Evolutionary conservation across 2,329 filamentous ascomycete genomes (phyloP), one percentile per base, ranked within the genome.

Genomic region (Cladobotryum protrusum): DNA sequence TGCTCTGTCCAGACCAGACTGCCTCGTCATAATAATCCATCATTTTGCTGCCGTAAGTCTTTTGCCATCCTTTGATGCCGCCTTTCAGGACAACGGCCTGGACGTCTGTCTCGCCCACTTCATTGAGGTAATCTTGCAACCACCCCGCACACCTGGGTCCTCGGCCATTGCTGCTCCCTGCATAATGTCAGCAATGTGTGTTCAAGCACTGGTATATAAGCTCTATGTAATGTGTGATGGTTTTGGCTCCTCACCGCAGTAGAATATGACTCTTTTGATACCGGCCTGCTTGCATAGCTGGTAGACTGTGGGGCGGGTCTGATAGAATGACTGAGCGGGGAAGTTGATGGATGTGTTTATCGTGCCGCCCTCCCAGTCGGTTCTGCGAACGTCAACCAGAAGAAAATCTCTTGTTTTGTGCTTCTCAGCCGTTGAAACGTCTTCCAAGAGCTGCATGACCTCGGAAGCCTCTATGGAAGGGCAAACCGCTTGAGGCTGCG

Each of bases 321-420:
- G 73, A 47, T 77, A 78, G 36, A 81, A 70, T 12, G 70, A 74
- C 48, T 81, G 77, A 8, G 78, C 77, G 1, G 78, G 77, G 13
- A 81, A 65, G 55, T 82, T 81, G 54, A 85, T 68, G 1, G 81
- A 82, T 2, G 73, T 74, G 8, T 67, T 66, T 48, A 86, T 77
- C 0, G 80, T 83, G 37, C 81, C 82, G 20, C 83, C 82, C 59
- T 74, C 72, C 67, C 74, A 76, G 56, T 81, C 78, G 3, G 64
- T 71, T 20, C 76, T 68, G 15, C 77, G 72, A n/a, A 80, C 71
- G 57, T 81, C 77, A 12, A 81, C 72, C 3, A 79, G 62, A 15
- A 78, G 60, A 43, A 76, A 75, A 7, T 68, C 61, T 20, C 63
- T 61, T 0, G 59, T 57, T 1, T 57, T 58, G 6, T 60, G 57